phyloP scores from a whole-genome alignment of 768 basidiomycete genomes.

The Termitomyces sp. region DNA sequence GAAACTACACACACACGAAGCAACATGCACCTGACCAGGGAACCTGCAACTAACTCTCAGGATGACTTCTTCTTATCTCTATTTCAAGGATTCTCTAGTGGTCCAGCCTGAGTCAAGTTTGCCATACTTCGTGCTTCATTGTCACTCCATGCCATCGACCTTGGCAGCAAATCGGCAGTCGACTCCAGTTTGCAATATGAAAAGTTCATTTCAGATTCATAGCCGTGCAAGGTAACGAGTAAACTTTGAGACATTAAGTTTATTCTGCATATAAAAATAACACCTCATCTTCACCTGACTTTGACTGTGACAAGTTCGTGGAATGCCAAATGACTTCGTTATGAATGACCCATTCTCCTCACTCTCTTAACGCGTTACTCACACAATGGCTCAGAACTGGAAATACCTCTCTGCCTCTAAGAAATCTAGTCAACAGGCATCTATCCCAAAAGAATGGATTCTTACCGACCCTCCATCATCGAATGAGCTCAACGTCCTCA shows the following conservation, averaged over 20 bases:
- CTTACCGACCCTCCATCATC: conserved; percentile 40
- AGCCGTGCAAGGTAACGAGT: neutral
- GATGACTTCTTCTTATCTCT: neutral
- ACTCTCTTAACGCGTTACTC: neutral
- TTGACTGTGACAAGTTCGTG: neutral
- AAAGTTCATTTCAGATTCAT: neutral
- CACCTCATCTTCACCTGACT: neutral
- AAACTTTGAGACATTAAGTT: neutral
- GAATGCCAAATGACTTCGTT: neutral
- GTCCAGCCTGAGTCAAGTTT: too few species aligned
- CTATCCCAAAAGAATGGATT: conserved; percentile 65
- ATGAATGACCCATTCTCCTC: too few species aligned
- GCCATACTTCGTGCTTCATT: neutral
- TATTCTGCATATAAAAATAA: neutral
- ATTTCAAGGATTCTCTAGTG: neutral
- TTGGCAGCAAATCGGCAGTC: too few species aligned
- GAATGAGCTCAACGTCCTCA: conserved; percentile 45
- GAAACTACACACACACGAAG: neutral
- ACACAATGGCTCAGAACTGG: conserved; percentile 38
- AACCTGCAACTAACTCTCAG: neutral
- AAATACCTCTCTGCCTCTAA: conserved; percentile 49
- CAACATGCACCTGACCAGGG: too few species aligned
- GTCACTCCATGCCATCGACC: neutral
- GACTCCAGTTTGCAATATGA: too few species aligned
- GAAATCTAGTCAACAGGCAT: conserved; percentile 42